Base-by-base conservation (phyloP, 148 eudicot species). In the Chenopodium quinoa region DNA sequence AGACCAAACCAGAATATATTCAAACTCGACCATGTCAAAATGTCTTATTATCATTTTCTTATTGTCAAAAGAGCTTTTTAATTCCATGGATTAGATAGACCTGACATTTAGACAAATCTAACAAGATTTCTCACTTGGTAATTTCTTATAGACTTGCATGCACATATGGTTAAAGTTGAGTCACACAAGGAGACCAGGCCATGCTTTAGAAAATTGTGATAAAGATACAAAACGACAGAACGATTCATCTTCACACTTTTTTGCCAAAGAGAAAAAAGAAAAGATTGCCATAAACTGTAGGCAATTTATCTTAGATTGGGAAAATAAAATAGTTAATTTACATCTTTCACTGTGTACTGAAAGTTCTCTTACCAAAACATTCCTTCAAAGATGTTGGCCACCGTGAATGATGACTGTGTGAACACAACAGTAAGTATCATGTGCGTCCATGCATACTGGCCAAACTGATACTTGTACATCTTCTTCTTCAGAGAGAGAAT, bases 381-480 rank as follows among this genome's bases (percentile, higher is more conserved):
- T 82, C 99, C 99, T 86, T 93, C 98, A 80, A 96, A 93, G 78
- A 93, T 96, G 85, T 96, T 96, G 77, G 97, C 98, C 56, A 96
- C 99, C 7, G 98, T 92, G 85, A 96, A 96, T 10, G 99, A 85
- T 56, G 99, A 93, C 78, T 96, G 98, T 12, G 98, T 88, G 81
- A 92, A 96, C 83, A 96, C 99, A 86, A 96, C 97, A 78, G 92
- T 93, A n/a, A 96, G 91, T 84, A 96, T 96, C 99, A 96, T 96
- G 82, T 96, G 99, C 13, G 95, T 96, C 99, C 99, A 96, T 47
- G 99, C 99, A 82, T 87, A 96, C 81, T 96, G 99, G 82, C 99
- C 90, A 87, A 96, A 93, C 80, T 95, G 99, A 90, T 96, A 96
- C 97, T 96, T 96, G 93, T 96, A 96, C 97, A 93, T 88, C 92